Conservation (phyloP, 2,329 filamentous ascomycete species). For the Coniochaeta pulveracea region DNA sequence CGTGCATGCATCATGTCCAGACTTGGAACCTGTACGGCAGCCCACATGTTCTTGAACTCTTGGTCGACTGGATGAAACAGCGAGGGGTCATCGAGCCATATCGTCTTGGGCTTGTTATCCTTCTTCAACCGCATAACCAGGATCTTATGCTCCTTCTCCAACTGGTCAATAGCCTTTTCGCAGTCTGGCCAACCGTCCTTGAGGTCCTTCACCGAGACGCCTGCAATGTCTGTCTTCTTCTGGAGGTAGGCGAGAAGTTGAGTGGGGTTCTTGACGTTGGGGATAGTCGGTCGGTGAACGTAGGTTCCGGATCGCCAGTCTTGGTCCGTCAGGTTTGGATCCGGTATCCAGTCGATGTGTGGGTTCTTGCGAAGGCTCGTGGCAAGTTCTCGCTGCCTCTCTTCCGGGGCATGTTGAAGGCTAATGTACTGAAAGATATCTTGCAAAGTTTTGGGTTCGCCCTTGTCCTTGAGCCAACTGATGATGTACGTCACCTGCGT, state of each 20-base stretch:
- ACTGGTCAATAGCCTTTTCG: slow-evolving; percentile 61
- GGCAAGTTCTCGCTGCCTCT: slow-evolving; percentile 52
- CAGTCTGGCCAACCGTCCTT: slow-evolving; percentile 94
- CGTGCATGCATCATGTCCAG: slow-evolving; percentile 67
- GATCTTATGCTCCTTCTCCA: slow-evolving; percentile 70
- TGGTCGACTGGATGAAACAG: slow-evolving; percentile 65
- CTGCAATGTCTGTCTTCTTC: slow-evolving; percentile 66
- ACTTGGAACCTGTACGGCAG: slow-evolving; percentile 65
- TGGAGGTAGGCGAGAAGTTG: slow-evolving; percentile 75
- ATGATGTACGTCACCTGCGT: slow-evolving; percentile 84
- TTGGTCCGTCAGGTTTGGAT: slow-evolving; percentile 50
- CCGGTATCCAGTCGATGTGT: slow-evolving; percentile 44
- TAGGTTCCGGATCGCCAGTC: slow-evolving; percentile 63
- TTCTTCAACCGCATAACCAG: slow-evolving; percentile 87
- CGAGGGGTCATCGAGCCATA: slow-evolving; percentile 81
- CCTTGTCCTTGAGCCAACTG: slow-evolving; percentile 66
- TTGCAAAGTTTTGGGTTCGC: slow-evolving; percentile 57
- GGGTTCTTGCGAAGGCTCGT: slow-evolving; percentile 56
- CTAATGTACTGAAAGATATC: slow-evolving; percentile 76
- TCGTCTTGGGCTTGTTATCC: slow-evolving; percentile 72
- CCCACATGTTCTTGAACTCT: slow-evolving; percentile 79
- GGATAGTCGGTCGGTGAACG: slow-evolving; percentile 70
- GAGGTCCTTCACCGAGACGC: slow-evolving; percentile 76
- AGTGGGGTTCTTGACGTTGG: slow-evolving; percentile 64
- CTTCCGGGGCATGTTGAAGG: slow-evolving; percentile 49